Evolutionary conservation across 1,284 basidiomycete species (phyloP).

Genomic region (Agroathelia rolfsii): DNA sequence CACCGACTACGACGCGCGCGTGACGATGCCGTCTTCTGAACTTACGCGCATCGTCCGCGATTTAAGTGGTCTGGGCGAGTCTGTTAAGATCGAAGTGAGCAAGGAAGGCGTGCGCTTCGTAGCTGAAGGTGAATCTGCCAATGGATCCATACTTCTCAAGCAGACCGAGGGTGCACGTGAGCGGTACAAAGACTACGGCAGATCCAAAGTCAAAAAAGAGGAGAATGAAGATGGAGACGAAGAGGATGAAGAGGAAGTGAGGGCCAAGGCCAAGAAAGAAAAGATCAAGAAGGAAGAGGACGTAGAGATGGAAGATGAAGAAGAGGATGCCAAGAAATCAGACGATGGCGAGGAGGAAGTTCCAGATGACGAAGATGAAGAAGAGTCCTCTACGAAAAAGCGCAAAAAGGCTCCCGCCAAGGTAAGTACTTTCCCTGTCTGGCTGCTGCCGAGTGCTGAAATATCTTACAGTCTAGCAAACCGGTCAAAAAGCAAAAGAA

Average conservation of each 20-base stretch:
- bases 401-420: slow-evolving; percentile 42
- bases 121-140: slow-evolving; percentile 91
- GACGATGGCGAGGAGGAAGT: slow-evolving; percentile 29
- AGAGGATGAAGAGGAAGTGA: slow-evolving; percentile 27
- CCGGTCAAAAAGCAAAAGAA: slow-evolving; percentile 45
- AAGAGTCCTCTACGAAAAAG: slow-evolving; percentile 30
- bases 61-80: slow-evolving; percentile 87
- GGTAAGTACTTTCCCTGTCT: slow-evolving; percentile 24
- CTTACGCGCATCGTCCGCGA: slow-evolving; percentile 93
- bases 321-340: slow-evolving; percentile 27
- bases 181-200: slow-evolving; percentile 35
- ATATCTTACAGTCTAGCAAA: slow-evolving; percentile 17
- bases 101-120: slow-evolving; percentile 97
- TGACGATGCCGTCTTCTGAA: slow-evolving; percentile 82
- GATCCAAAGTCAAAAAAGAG: too few relatives aligned
- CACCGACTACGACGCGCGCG: slow-evolving; percentile 93
- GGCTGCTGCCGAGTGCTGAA: neutral
- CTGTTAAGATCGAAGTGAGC: slow-evolving; percentile 89
- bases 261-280: slow-evolving; percentile 29
- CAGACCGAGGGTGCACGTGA: slow-evolving; percentile 41
- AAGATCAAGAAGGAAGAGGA: slow-evolving; percentile 40
- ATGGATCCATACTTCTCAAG: slow-evolving; percentile 82
- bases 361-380: slow-evolving; percentile 32
- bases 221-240: slow-evolving; percentile 38
- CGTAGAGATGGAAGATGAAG: slow-evolving; percentile 25